Base-by-base conservation (phyloP, 805 yeast species). In the Candida corydali region DNA sequence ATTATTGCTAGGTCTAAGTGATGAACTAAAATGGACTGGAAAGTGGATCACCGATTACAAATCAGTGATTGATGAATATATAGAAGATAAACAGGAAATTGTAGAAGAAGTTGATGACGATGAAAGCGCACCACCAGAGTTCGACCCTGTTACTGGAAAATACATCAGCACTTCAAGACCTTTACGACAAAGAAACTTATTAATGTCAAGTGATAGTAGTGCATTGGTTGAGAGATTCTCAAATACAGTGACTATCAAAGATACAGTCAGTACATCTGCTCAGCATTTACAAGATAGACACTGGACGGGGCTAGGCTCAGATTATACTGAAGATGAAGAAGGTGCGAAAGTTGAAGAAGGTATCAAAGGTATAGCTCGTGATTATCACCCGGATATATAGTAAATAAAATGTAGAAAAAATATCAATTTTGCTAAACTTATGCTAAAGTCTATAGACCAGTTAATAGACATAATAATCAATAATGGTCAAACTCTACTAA, bases 221-320 rank as follows among this genome's bases (percentile, higher is more conserved):
- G 69, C 69, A 4, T 53, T 85, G 39, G 80, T 79, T 14, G 65
- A 78, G 51, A 72, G 70, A 47, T 70, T 80, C 40, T 66, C 86
- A 8, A 62, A 73, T 37, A 62, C 80, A 2, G 70, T 89, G 4
- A 70, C 83, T 0, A 76, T 89, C 38, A 78, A 78, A 38, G 79
- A 80, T 28, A 86, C 96, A 0, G 82, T 86, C 0, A 88, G 98
- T 0, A 89, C 98, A 0, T 86, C 97, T 0, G 97, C 96, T 0
- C 66, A 70, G 6, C 73, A 73, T 43, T 65, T 91, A 35, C 95
- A 87, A 49, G 69, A 66, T 9, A 74, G 91, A 49, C 63, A 69
- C 18, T 91, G 98, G 98, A 76, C 80, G 0, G 98, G 98, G 0
- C 65, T 91, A 23, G 98, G 98, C 1, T 82, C 93, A 41, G 97